These are phyloP conservation scores for Clonostachys solani DNA, from an alignment of 2,329 filamentous ascomycete species.

Conservation along the genomic window DNA sequence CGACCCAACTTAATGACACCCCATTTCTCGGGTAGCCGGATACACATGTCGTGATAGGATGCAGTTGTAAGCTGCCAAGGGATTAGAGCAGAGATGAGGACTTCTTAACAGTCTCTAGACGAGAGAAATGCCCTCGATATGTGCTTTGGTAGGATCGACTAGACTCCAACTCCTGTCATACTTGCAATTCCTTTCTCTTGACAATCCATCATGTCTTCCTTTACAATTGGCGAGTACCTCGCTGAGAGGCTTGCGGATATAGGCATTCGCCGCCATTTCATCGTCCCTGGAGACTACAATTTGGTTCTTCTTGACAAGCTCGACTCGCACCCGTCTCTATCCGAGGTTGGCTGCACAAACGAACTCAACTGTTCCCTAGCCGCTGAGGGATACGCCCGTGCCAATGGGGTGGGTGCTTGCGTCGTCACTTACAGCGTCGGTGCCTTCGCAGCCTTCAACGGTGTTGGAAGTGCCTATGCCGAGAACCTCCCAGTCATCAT, in stretches of 20 bases:
- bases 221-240: conserved; percentile 2
- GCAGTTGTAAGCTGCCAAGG: too few species aligned
- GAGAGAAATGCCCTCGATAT: too few species aligned
- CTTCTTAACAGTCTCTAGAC: too few species aligned
- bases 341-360: conserved; percentile 3
- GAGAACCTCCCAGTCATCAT: conserved; percentile 7
- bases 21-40: too few species aligned
- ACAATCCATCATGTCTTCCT: background rate
- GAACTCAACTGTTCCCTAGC: conserved; percentile 5
- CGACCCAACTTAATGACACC: too few species aligned
- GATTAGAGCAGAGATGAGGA: too few species aligned
- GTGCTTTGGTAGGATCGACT: too few species aligned
- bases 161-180: too few species aligned
- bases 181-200: too few species aligned
- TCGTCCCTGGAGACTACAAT: background rate
- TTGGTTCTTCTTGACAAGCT: background rate
- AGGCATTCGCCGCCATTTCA: background rate
- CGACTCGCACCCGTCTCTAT: background rate
- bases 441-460: conserved; percentile 7
- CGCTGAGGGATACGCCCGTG: conserved; percentile 4
- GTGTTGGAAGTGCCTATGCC: conserved; percentile 5
- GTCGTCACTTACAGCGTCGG: conserved; percentile 9
- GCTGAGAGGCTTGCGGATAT: conserved; percentile 2
- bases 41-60: too few species aligned
- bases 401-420: conserved; percentile 2